Evolutionary conservation across 129 eudicot species (phyloP).

Genomic region (Scalesia atractyloides): DNA sequence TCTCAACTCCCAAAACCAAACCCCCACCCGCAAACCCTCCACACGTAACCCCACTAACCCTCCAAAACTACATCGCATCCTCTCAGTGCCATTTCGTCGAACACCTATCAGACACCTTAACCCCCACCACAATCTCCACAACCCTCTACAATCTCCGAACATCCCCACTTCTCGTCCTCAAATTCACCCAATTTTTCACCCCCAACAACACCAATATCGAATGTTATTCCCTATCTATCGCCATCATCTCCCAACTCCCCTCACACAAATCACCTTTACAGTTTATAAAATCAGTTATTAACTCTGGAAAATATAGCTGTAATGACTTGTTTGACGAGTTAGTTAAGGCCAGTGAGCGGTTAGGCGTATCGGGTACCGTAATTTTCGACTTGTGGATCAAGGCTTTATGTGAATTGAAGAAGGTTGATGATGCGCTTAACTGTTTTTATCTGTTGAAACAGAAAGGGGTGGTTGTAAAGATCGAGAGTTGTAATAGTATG

Average conservation of each 20-base stretch:
- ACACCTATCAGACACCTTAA: slow-evolving; percentile 47
- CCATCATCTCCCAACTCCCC: slow-evolving; percentile 43
- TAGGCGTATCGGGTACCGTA: slow-evolving; percentile 36
- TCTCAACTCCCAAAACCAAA: slow-evolving; percentile 7
- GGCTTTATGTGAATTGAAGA: slow-evolving; percentile 60
- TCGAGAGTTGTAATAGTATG: slow-evolving; percentile 57
- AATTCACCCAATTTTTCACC: slow-evolving; percentile 39
- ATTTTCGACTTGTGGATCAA: slow-evolving; percentile 51
- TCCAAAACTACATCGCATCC: slow-evolving; percentile 30
- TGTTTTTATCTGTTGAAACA: slow-evolving; percentile 56
- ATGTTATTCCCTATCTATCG: slow-evolving; percentile 47
- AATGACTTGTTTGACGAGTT: slow-evolving; percentile 45
- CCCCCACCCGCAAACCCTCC: slow-evolving; percentile 17
- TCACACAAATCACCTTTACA: slow-evolving; percentile 38
- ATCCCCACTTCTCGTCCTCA: slow-evolving; percentile 44
- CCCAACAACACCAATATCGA: slow-evolving; percentile 33
- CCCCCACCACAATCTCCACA: slow-evolving; percentile 51
- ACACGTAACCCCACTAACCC: slow-evolving; percentile 25
- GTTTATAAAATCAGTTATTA: slow-evolving; percentile 41
- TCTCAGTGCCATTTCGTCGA: slow-evolving; percentile 78
- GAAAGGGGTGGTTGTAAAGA: slow-evolving; percentile 41
- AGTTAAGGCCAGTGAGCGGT: slow-evolving; percentile 37
- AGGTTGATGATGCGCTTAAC: slow-evolving; percentile 46
- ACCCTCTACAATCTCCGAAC: slow-evolving; percentile 45
- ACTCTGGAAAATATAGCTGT: slow-evolving; percentile 14